A percentile compares a stretch with the other conserved stretches of the same genome.
phyloP scores from a whole-genome alignment of 1,139 yeast genomes.

The Arxiozyma bovina region DNA sequence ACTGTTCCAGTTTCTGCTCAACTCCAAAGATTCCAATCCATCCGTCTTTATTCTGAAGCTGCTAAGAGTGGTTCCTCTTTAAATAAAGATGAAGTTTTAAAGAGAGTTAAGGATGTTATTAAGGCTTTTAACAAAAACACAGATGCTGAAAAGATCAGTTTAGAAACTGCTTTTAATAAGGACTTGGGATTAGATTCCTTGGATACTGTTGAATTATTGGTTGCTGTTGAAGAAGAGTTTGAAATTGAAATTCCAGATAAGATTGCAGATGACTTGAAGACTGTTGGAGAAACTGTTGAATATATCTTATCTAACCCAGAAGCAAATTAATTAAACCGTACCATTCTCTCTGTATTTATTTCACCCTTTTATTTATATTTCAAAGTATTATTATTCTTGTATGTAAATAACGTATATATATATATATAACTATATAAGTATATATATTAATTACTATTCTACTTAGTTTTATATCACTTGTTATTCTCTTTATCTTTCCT shows the following conservation, averaged over 20 bases:
- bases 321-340: constrained; percentile 5
- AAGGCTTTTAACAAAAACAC: constrained; percentile 26
- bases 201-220: constrained; percentile 63
- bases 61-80: constrained; percentile 6
- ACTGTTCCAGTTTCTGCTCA: background rate
- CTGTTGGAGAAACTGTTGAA: constrained; percentile 60
- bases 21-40: constrained; percentile 1
- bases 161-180: constrained; percentile 29
- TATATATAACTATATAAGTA: background rate
- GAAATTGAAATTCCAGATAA: constrained; percentile 61
- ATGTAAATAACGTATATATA: background rate
- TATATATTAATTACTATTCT: background rate
- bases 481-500: too few relatives aligned
- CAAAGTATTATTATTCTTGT: background rate
- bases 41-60: constrained; percentile 22
- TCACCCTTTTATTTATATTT: background rate
- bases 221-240: constrained; percentile 64
- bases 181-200: constrained; percentile 65
- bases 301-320: constrained; percentile 32
- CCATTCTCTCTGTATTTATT: background rate
- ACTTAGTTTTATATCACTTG: too few relatives aligned
- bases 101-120: constrained; percentile 26
- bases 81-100: constrained; percentile 21
- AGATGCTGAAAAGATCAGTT: constrained; percentile 23
- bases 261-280: constrained; percentile 58